Base-by-base conservation (phyloP, 495 filamentous ascomycete species). In the Hyaloscypha variabilis region DNA sequence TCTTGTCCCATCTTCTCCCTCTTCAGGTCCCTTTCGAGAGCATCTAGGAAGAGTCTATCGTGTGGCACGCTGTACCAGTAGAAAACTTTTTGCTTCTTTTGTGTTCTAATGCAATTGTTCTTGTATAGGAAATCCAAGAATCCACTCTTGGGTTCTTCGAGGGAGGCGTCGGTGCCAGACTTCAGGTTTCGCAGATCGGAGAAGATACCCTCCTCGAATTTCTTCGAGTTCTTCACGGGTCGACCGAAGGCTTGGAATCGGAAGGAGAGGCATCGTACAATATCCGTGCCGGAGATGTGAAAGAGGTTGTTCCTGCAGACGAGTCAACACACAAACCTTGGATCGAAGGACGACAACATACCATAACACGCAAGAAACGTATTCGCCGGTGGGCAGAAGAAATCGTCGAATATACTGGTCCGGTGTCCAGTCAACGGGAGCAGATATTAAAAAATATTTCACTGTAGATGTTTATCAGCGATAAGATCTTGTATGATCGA, bases 21-120 rank as follows among this genome's bases (percentile, higher is more conserved):
- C 87, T 99, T 99, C 75, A 99, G 77, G 74, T 99, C 95, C 63
- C 95, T 89, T 81, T 99, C 95, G 75, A 99, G 82, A 52, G 95
- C 95, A 82, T 99, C 95, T 62, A 98, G 88, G 79, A 99, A 99
- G 46, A 99, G 87, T 36, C 95, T 87, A 80, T 99, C 95, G 76
- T 99, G 95, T 8, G 95, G 95, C 60, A 99, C 95, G 79, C 94
- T 97, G 77, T 99, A 99, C 95, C 95, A 99, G 79, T 97, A 99
- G 72, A 99, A 99, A 69, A 99, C 95, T 82, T 99, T 99, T 74
- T 99, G 95, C 85, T 99, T 99, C 87, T 99, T 99, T 78, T 99
- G 95, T 28, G 95, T 99, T 68, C 95, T 87, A 71, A 99, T 99
- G 85, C 95, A 99, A 78, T 99, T 99, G 83, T 99, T 98, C 85